Conservation (phyloP, 169 alveolate genomes). For the Plasmodium knowlesi region DNA sequence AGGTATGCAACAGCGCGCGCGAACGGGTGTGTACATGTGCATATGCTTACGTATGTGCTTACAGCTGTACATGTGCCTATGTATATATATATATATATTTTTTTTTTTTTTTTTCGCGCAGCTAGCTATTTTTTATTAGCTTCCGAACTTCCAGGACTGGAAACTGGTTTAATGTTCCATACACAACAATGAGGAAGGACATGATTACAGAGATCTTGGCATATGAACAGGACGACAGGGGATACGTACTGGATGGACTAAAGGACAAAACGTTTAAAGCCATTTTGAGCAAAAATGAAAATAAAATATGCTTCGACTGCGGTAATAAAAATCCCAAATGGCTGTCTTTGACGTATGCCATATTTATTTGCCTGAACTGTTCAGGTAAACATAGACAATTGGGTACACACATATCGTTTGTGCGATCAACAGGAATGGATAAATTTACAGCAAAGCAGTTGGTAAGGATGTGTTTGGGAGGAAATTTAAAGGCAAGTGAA, state of each 20-base stretch:
- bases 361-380: conserved; percentile 96
- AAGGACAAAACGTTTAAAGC: conserved; percentile 85
- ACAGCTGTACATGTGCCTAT: background rate
- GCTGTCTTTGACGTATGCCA: conserved; percentile 95
- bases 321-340: conserved; percentile 97
- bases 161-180: background rate
- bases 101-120: conserved; percentile 10
- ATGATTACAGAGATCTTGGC: conserved; percentile 63
- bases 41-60: background rate
- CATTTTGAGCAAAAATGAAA: conserved; percentile 82
- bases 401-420: conserved; percentile 97
- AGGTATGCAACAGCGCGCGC: background rate
- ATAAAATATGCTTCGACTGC: conserved; percentile 94
- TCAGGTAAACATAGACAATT: conserved; percentile 94
- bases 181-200: conserved; percentile 56
- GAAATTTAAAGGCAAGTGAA: conserved; percentile 79
- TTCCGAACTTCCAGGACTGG: background rate
- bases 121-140: background rate
- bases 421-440: conserved; percentile 93
- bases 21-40: conserved; percentile 1
- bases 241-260: conserved; percentile 85
- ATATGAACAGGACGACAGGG: conserved; percentile 84
- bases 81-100: background rate
- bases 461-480: conserved; percentile 83
- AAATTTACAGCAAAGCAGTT: conserved; percentile 90